Conservation (phyloP, 202 grass and related monocot genomes). For the Tripidium arundinaceum region DNA sequence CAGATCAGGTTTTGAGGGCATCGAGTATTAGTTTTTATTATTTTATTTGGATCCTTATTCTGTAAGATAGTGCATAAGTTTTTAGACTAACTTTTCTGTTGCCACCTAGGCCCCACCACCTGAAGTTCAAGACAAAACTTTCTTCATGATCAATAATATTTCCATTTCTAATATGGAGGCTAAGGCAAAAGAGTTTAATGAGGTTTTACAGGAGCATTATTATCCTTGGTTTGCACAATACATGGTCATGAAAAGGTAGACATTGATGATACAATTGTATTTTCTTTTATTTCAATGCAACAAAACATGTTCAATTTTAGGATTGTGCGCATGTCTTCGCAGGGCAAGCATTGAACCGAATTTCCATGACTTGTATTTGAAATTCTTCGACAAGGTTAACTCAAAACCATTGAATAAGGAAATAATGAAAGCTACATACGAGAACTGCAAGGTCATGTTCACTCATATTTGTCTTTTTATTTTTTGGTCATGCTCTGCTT, state of each 20-base stretch:
- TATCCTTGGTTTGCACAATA: conserved; percentile 90
- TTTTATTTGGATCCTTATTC: conserved; percentile 7
- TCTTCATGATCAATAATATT: conserved; percentile 89
- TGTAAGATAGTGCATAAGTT: conserved; percentile 10
- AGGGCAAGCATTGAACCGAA: conserved; percentile 89
- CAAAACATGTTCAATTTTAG: conserved; percentile 10
- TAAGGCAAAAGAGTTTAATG: conserved; percentile 71
- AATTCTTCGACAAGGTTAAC: conserved; percentile 77
- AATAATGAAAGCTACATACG: conserved; percentile 83
- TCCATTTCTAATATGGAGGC: conserved; percentile 72
- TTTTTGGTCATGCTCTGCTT: conserved; percentile 1
- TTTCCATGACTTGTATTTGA: conserved; percentile 88
- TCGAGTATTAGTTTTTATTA: not conserved
- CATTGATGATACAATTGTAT: too few relatives aligned
- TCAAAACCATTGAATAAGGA: conserved; percentile 79
- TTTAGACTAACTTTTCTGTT: conserved; percentile 30
- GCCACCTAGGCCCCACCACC: conserved; percentile 55
- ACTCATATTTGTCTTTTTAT: not conserved
- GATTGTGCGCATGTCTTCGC: too few relatives aligned
- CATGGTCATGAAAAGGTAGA: conserved; percentile 98
- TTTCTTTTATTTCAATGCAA: not conserved
- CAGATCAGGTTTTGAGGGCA: not conserved
- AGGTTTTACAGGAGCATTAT: conserved; percentile 63
- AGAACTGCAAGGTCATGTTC: conserved; percentile 86
- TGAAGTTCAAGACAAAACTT: conserved; percentile 77